These are phyloP conservation scores for Aspergillus arachidicola DNA, from an alignment of 2,329 filamentous ascomycete genomes.

Conservation along the genomic window DNA sequence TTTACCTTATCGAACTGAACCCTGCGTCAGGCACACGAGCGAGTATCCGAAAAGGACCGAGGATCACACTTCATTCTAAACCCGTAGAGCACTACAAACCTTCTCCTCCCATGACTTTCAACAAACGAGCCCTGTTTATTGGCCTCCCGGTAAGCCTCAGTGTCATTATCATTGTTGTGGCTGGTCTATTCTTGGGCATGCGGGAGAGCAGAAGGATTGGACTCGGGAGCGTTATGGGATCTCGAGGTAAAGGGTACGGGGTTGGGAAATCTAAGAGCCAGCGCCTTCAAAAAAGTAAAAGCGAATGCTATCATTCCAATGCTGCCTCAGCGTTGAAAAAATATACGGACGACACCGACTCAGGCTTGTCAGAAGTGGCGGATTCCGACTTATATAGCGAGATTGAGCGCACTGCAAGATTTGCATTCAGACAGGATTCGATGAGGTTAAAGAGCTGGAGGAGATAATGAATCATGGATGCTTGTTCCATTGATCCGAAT, in stretches of 20 bases:
- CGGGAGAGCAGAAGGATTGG: conserved; percentile 41
- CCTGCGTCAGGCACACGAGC: conserved; percentile 28
- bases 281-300: conserved; percentile 34
- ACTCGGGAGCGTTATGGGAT: conserved; percentile 39
- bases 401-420: conserved; percentile 30
- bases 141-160: conserved; percentile 46
- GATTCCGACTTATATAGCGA: conserved; percentile 34
- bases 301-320: conserved; percentile 31
- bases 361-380: conserved; percentile 18
- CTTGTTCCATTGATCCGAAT: background rate
- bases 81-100: conserved; percentile 38
- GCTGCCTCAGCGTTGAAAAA: conserved; percentile 28
- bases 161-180: conserved; percentile 38
- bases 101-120: conserved; percentile 30
- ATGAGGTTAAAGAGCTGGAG: conserved; percentile 41
- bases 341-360: conserved; percentile 27
- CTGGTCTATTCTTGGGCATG: conserved; percentile 47
- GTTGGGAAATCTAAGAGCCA: conserved; percentile 38
- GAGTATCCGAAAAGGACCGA: conserved; percentile 38
- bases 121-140: conserved; percentile 42
- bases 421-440: conserved; percentile 42
- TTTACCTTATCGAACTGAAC: conserved; percentile 38
- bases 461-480: background rate
- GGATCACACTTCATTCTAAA: conserved; percentile 36
- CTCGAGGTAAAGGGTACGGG: conserved; percentile 41